phyloP scores from a whole-genome alignment of 768 basidiomycete genomes.

The Russula foetens region DNA sequence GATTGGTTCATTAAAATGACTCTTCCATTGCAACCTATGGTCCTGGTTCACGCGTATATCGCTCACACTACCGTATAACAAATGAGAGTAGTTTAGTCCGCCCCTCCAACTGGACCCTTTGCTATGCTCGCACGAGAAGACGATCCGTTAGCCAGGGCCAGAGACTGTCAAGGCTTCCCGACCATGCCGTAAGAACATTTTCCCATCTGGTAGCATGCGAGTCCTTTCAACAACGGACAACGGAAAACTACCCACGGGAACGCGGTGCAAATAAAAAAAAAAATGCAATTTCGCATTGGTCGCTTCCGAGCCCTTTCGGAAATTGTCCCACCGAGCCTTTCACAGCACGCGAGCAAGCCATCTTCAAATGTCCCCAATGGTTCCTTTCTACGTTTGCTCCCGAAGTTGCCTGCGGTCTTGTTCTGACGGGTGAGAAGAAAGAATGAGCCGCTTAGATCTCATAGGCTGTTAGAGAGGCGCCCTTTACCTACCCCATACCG shows the following conservation, averaged over 20 bases:
- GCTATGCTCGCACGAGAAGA: not conserved
- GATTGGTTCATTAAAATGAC: not conserved
- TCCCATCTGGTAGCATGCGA: not conserved
- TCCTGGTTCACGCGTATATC: not conserved
- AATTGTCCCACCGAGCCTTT: not conserved
- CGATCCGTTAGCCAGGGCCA: not conserved
- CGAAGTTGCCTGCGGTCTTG: not conserved
- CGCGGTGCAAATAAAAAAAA: not conserved
- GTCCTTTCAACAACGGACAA: too few relatives aligned
- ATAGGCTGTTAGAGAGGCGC: not conserved
- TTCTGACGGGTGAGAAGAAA: not conserved
- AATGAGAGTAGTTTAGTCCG: not conserved
- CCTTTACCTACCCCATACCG: not conserved
- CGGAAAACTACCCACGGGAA: not conserved
- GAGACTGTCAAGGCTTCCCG: not conserved
- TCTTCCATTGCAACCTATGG: not conserved
- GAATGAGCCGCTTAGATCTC: not conserved
- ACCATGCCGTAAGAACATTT: not conserved
- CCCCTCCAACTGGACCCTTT: not conserved
- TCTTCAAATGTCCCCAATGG: not conserved
- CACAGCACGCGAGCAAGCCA: not conserved
- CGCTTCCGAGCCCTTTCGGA: not conserved
- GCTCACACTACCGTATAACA: too few relatives aligned
- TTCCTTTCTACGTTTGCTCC: not conserved
- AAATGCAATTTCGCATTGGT: not conserved